Conservation (phyloP, 495 filamentous ascomycete species). For the Acidomyces sp. region DNA sequence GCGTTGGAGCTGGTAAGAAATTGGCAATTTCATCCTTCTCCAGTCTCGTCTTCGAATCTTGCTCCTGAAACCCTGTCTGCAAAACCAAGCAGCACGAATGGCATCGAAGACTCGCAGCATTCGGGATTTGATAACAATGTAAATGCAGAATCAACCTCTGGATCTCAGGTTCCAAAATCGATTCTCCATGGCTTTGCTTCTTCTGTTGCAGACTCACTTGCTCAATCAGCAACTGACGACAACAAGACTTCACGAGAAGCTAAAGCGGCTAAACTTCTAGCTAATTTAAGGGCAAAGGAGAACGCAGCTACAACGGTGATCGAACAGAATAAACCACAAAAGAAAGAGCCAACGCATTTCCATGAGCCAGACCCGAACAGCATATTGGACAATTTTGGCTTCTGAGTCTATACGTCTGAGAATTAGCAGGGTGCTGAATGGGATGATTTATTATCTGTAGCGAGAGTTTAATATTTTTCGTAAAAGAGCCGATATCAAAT, state of each 20-base stretch:
- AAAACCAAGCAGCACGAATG: slow-evolving; percentile 11
- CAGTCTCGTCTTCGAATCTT: not conserved
- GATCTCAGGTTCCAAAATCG: slow-evolving; percentile 22
- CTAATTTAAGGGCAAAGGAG: slow-evolving; percentile 36
- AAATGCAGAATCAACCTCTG: slow-evolving; percentile 10
- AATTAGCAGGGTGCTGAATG: no score
- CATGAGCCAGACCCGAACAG: slow-evolving; percentile 74
- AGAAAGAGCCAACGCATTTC: slow-evolving; percentile 66
- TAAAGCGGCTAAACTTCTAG: slow-evolving; percentile 28
- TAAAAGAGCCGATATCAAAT: no score
- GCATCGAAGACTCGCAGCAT: slow-evolving; percentile 1
- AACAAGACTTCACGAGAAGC: slow-evolving; percentile 14
- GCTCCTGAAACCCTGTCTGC: not conserved
- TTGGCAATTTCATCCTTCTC: slow-evolving; percentile 55
- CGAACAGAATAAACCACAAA: slow-evolving; percentile 19
- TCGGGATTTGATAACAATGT: slow-evolving; percentile 22
- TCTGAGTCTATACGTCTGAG: no score
- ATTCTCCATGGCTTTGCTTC: slow-evolving; percentile 7
- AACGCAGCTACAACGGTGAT: slow-evolving; percentile 17
- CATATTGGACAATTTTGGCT: slow-evolving; percentile 36
- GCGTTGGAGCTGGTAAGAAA: slow-evolving; percentile 69
- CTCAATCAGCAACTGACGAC: not conserved
- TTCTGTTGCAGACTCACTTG: no score
- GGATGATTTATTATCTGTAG: no score
- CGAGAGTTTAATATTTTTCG: no score